These are phyloP conservation scores for Hypericum perforatum DNA, from an alignment of 345 rosid species.

Conservation along the genomic window DNA sequence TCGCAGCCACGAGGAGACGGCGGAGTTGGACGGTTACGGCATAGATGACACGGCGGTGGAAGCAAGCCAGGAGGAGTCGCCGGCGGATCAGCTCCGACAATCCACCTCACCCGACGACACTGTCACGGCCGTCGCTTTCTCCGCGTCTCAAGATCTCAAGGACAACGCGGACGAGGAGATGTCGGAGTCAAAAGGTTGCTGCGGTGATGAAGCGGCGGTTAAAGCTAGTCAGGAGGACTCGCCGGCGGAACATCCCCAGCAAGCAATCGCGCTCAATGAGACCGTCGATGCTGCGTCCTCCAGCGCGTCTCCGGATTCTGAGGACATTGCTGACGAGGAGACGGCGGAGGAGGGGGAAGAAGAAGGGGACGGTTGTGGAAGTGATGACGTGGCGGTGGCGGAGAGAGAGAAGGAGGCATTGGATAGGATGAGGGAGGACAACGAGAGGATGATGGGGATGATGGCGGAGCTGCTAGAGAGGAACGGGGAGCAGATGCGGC, in stretches of 20 bases:
- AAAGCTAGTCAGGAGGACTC: no score
- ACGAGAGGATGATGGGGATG: slow-evolving; percentile 43
- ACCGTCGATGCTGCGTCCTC: neutral
- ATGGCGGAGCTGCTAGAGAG: slow-evolving; percentile 38
- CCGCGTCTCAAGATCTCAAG: no score
- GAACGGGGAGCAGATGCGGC: slow-evolving; percentile 36
- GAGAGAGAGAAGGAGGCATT: slow-evolving; percentile 24
- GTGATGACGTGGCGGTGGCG: neutral
- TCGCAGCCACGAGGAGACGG: neutral
- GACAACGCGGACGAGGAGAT: no score
- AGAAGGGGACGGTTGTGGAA: neutral
- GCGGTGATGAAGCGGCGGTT: no score
- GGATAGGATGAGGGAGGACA: slow-evolving; percentile 49
- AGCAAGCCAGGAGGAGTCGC: slow-evolving; percentile 14
- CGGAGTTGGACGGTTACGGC: neutral
- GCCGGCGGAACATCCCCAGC: no score
- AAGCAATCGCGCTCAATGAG: no score
- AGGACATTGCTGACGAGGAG: neutral
- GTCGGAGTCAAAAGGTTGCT: no score
- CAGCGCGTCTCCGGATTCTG: no score
- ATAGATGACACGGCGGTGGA: neutral
- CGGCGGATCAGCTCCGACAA: slow-evolving; percentile 10
- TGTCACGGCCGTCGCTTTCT: no score
- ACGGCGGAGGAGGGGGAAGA: neutral
- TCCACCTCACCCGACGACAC: slow-evolving; percentile 7